Evolutionary conservation across 163 green algal genomes (phyloP).

Genomic region (Chlamydomonas reinhardtii): DNA sequence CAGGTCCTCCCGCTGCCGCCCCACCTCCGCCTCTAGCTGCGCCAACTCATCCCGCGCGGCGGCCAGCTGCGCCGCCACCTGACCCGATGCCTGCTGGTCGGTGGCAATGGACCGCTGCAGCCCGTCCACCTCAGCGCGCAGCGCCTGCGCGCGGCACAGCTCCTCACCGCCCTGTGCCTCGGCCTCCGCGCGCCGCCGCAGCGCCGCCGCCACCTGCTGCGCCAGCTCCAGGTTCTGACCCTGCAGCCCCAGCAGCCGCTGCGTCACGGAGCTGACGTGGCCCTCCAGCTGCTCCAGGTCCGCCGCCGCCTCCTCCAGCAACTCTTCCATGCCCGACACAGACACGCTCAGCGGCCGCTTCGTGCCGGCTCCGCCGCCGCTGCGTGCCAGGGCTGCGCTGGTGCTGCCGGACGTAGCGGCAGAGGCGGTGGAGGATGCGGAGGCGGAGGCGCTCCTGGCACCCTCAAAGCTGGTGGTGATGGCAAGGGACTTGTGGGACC

Average conservation of each 20-base stretch:
- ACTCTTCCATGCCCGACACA: conserved; percentile 65
- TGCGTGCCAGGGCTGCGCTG: not conserved
- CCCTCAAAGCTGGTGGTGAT: not conserved
- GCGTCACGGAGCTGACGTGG: conserved; percentile 50
- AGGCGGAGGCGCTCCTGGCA: too few species aligned
- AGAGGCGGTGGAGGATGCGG: too few species aligned
- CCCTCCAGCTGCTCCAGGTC: conserved; percentile 69
- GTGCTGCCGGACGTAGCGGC: too few species aligned
- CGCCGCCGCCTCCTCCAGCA: conserved; percentile 70
- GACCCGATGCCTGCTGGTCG: not conserved
- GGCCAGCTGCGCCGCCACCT: not conserved
- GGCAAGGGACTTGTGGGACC: not conserved
- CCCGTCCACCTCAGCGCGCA: not conserved
- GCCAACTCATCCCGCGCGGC: not conserved
- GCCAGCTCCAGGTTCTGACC: conserved; percentile 31
- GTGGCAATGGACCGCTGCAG: not conserved
- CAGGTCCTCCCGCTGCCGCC: not conserved
- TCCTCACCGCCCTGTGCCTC: not conserved
- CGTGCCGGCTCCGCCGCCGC: not conserved
- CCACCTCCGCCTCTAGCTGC: not conserved
- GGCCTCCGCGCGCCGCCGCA: not conserved
- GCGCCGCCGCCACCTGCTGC: conserved; percentile 25
- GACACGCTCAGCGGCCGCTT: conserved; percentile 45
- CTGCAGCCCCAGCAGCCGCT: conserved; percentile 60
- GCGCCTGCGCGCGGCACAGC: conserved; percentile 9